phyloP scores from a whole-genome alignment of 139 green algal genomes.

The Chlamydomonas sp. region DNA sequence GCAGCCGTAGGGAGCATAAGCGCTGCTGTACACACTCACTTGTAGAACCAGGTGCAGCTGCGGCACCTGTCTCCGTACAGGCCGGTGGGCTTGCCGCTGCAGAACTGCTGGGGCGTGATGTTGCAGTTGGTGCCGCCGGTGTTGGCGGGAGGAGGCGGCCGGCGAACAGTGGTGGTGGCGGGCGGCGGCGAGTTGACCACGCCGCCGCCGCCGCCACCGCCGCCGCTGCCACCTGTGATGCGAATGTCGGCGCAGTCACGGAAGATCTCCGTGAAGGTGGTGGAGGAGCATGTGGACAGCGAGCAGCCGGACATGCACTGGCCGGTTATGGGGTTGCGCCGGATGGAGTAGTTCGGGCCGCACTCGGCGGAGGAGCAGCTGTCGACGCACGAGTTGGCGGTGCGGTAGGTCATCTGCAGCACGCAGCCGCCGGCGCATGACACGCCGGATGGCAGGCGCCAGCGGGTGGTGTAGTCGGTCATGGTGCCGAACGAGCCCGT shows the following conservation, averaged over 20 bases:
- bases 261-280: background rate
- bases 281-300: background rate
- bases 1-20: too few species aligned
- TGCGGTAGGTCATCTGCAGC: background rate
- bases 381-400: constrained; percentile 15
- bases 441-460: background rate
- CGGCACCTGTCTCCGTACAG: too few species aligned
- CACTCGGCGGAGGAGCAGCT: background rate
- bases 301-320: background rate
- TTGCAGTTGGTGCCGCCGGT: too few species aligned
- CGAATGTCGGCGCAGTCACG: background rate
- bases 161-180: too few species aligned
- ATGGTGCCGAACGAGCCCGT: background rate
- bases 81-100: too few species aligned
- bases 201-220: too few species aligned
- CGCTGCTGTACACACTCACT: too few species aligned
- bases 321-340: background rate
- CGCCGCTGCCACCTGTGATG: background rate
- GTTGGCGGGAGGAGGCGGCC: too few species aligned
- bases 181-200: too few species aligned
- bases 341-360: background rate
- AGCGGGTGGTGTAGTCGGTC: background rate
- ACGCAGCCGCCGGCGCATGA: background rate
- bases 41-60: too few species aligned
- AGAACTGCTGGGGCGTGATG: too few species aligned